These are phyloP conservation scores for Pelargonium nanum DNA, from an alignment of 345 rosid species.

Conservation along the genomic window DNA sequence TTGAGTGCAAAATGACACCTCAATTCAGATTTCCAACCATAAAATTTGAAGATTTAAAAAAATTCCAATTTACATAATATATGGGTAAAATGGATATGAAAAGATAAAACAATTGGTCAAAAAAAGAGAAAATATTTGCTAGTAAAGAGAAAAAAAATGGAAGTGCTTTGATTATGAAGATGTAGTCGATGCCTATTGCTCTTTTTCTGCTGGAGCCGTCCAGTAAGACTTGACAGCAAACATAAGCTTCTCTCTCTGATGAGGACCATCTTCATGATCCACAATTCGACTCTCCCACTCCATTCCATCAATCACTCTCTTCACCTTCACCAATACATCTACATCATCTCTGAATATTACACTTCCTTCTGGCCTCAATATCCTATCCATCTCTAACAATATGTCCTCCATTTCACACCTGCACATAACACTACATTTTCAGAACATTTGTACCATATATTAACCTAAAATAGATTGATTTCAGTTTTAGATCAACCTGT, in stretches of 20 bases:
- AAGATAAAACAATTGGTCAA: background rate
- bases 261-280: conserved; percentile 66
- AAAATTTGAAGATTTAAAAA: no score
- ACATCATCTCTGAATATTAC: conserved; percentile 50
- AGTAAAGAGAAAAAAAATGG: background rate
- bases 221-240: conserved; percentile 46
- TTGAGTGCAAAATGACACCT: no score
- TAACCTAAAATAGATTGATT: no score
- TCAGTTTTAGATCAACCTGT: conserved; percentile 26
- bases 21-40: no score
- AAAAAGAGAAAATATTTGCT: background rate
- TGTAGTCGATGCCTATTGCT: conserved; percentile 3
- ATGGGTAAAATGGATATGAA: no score
- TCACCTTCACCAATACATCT: conserved; percentile 41
- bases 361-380: conserved; percentile 57
- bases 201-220: conserved; percentile 29
- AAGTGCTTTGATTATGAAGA: conserved; percentile 6
- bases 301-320: conserved; percentile 36
- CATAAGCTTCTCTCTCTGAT: conserved; percentile 42
- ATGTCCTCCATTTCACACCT: conserved; percentile 51
- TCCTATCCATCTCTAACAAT: conserved; percentile 54
- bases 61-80: no score
- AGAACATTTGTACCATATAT: no score
- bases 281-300: conserved; percentile 40
- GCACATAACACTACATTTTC: background rate